Conservation (phyloP, 2,329 filamentous ascomycete species). For the Trichoderma asperellum region DNA sequence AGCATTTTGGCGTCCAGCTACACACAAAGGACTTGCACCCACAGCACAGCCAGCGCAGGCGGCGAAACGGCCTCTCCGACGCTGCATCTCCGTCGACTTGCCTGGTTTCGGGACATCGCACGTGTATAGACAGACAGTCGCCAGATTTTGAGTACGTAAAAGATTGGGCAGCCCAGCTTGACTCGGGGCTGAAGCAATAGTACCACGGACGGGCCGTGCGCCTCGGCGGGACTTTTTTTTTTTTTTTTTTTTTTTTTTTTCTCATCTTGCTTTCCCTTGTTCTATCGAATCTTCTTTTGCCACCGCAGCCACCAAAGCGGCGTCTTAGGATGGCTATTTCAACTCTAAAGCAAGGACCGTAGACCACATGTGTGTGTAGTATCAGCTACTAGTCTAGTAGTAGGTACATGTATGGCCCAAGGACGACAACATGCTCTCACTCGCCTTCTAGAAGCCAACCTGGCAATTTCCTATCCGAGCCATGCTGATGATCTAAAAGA, state of each 20-base stretch:
- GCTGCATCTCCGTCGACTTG: neutral
- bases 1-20: neutral
- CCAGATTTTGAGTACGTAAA: constrained; percentile 13
- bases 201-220: neutral
- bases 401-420: neutral
- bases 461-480: neutral
- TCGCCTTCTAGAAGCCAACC: neutral
- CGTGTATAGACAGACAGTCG: neutral
- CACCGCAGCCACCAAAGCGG: neutral
- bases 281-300: neutral
- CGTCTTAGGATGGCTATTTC: neutral
- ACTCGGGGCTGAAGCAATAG: neutral
- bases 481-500: neutral
- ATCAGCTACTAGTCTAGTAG: neutral
- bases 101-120: constrained; percentile 3
- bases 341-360: neutral
- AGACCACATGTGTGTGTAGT: too few relatives aligned
- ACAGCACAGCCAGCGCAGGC: neutral
- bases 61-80: neutral
- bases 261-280: neutral
- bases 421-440: neutral
- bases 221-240: constrained; percentile 3
- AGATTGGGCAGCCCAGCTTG: neutral
- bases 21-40: neutral
- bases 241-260: neutral